Evolutionary conservation across 331 rosid genomes (phyloP).

Genomic region (Quercus tomentella): DNA sequence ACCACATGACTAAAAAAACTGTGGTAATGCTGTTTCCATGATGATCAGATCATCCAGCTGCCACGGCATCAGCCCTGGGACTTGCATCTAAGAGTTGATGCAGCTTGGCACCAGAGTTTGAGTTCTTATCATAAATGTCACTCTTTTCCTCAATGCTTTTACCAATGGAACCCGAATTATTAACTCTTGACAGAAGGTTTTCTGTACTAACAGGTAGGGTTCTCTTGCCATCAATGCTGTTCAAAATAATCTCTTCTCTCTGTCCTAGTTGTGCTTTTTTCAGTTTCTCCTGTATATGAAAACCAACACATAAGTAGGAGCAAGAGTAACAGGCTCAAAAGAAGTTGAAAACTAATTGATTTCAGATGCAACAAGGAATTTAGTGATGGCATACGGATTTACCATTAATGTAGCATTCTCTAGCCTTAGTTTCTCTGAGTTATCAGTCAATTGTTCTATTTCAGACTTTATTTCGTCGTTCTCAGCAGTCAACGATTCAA

Average conservation of each 20-base stretch:
- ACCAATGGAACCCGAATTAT: constrained; percentile 52
- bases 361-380: neutral
- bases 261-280: constrained; percentile 51
- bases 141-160: constrained; percentile 50
- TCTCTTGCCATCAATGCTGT: constrained; percentile 48
- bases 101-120: constrained; percentile 74
- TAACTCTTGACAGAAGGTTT: constrained; percentile 68
- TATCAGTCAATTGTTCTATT: constrained; percentile 51
- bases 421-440: constrained; percentile 59
- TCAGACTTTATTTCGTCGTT: constrained; percentile 64
- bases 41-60: constrained; percentile 74
- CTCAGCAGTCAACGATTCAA: constrained; percentile 56
- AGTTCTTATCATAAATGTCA: constrained; percentile 57
- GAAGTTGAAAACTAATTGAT: neutral
- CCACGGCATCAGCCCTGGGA: constrained; percentile 85
- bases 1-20: constrained; percentile 53
- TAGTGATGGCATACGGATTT: neutral
- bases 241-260: constrained; percentile 46
- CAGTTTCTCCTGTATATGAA: constrained; percentile 64
- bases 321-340: neutral
- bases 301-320: constrained; percentile 5
- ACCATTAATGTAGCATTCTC: constrained; percentile 79
- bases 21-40: constrained; percentile 21
- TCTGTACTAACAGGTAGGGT: constrained; percentile 59
- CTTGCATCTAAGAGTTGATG: constrained; percentile 81